Conservation (phyloP, 352 stramenopile genomes). For the Aphanomyces stellatus region DNA sequence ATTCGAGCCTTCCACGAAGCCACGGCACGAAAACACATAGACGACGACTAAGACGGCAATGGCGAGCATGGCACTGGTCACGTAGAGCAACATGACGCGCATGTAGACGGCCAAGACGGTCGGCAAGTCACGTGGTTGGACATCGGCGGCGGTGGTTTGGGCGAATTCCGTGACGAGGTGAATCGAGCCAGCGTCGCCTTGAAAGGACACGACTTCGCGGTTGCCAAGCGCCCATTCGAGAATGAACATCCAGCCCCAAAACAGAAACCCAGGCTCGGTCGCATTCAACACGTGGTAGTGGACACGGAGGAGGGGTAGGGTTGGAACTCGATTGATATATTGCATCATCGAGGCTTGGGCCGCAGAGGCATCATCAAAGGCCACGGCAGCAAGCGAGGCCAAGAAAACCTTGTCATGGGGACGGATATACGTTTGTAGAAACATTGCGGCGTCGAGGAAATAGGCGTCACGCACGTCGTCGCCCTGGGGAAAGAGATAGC, state of each 20-base stretch:
- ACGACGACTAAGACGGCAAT: not conserved
- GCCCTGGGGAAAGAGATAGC: not conserved
- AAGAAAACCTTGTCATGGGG: not conserved
- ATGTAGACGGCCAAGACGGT: not conserved
- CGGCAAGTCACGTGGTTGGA: not conserved
- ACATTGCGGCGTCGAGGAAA: not conserved
- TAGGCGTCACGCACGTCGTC: not conserved
- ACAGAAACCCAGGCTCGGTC: not conserved
- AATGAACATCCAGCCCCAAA: not conserved
- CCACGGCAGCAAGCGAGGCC: not conserved
- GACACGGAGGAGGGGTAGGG: not conserved
- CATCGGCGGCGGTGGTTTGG: not conserved
- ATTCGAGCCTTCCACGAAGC: not conserved
- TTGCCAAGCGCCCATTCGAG: not conserved
- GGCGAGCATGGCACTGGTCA: not conserved
- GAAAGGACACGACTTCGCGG: constrained; percentile 4
- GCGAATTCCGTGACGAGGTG: not conserved
- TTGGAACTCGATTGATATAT: not conserved
- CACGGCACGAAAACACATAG: not conserved
- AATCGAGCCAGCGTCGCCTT: not conserved
- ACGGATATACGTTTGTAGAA: not conserved
- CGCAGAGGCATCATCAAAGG: not conserved
- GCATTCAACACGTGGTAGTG: not conserved
- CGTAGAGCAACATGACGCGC: not conserved
- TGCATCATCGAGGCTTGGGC: not conserved